A percentile compares a stretch with the other conserved stretches of the same genome.
Evolutionary conservation across 139 green algal genomes (phyloP).

Genomic region (Chlamydomonas schloesseri): DNA sequence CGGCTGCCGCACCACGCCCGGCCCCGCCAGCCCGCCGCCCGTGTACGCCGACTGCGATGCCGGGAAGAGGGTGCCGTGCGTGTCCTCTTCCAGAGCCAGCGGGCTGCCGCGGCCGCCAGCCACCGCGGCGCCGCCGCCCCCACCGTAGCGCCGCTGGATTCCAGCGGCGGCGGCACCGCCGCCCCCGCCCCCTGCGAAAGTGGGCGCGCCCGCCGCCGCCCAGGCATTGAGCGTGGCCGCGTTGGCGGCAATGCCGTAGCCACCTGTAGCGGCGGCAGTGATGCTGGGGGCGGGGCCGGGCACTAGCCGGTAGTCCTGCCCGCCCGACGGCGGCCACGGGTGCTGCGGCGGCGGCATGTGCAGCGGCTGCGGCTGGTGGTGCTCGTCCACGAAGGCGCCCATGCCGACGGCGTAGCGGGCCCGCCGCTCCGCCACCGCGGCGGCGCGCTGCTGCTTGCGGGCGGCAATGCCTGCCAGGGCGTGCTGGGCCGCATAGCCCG

Average conservation of each 20-base stretch:
- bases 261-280: conserved; percentile 5
- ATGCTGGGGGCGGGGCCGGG: no score
- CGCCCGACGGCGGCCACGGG: not conserved
- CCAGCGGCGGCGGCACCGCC: no score
- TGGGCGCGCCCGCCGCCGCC: not conserved
- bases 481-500: not conserved
- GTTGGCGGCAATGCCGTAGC: not conserved
- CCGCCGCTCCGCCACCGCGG: conserved; percentile 2
- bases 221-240: not conserved
- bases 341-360: conserved; percentile 9
- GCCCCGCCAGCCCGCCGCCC: not conserved
- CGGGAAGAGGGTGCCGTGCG: no score
- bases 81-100: not conserved
- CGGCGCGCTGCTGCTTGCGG: not conserved
- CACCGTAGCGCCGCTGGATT: not conserved
- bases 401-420: not conserved
- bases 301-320: not conserved
- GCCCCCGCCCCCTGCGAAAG: not conserved
- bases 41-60: not conserved
- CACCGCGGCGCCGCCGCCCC: no score
- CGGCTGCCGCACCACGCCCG: conserved; percentile 7
- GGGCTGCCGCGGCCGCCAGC: not conserved
- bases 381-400: not conserved
- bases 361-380: conserved; percentile 15
- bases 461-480: not conserved